Conservation (phyloP, 495 filamentous ascomycete genomes). For the Usnea hakonensis region DNA sequence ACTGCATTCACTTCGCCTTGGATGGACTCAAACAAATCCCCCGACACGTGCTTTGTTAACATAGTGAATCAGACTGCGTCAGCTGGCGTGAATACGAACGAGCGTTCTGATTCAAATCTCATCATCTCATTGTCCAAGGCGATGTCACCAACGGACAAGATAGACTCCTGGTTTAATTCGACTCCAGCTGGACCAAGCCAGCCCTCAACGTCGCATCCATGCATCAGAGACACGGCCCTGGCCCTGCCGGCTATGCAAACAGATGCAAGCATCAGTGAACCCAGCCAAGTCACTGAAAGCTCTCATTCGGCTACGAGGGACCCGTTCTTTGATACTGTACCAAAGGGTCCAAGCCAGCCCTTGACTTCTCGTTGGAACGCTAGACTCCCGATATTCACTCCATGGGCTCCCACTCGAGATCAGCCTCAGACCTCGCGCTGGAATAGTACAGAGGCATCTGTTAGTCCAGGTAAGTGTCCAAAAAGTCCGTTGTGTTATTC, state of each 20-base stretch:
- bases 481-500: background rate
- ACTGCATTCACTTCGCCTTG: slow-evolving; percentile 1
- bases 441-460: background rate
- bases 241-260: background rate
- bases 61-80: background rate
- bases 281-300: background rate
- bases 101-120: background rate
- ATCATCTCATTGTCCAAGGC: background rate
- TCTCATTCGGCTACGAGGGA: background rate
- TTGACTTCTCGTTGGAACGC: background rate
- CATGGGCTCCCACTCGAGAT: background rate
- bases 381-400: background rate
- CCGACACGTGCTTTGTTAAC: background rate
- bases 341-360: background rate
- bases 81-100: background rate
- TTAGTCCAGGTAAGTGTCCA: background rate
- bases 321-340: background rate
- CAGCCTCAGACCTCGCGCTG: background rate
- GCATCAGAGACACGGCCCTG: background rate
- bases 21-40: background rate
- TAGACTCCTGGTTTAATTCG: background rate
- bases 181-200: background rate
- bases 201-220: background rate
- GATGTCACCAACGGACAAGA: background rate
- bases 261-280: background rate